These are phyloP conservation scores for Xylariaceae sp. DNA, from an alignment of 2,329 filamentous ascomycete genomes.

Conservation along the genomic window DNA sequence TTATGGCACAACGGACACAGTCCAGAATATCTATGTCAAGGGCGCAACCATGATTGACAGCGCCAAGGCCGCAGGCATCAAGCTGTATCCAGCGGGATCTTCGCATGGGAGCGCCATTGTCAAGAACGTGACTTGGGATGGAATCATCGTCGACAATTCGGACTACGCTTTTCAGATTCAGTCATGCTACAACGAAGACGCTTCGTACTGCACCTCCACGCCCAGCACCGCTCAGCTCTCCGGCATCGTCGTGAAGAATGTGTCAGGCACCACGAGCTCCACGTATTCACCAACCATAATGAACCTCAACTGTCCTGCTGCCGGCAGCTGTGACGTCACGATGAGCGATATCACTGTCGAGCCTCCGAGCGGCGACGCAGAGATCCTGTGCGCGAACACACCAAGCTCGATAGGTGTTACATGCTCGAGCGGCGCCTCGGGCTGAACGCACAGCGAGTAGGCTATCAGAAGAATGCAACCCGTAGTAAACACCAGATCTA, in stretches of 20 bases:
- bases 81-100: slow-evolving; percentile 10
- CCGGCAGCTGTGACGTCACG: slow-evolving; percentile 6
- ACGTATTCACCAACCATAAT: slow-evolving; percentile 9
- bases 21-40: slow-evolving; percentile 10
- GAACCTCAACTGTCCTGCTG: slow-evolving; percentile 11
- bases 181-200: slow-evolving; percentile 12
- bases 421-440: slow-evolving; percentile 9
- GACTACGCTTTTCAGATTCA: slow-evolving; percentile 16
- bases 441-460: background rate
- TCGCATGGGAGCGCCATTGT: slow-evolving; percentile 10
- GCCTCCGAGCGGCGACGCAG: slow-evolving; percentile 7
- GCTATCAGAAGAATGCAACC: no score
- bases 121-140: slow-evolving; percentile 13
- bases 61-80: slow-evolving; percentile 13
- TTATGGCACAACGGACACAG: slow-evolving; percentile 5
- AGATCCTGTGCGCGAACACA: slow-evolving; percentile 14
- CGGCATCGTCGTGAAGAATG: slow-evolving; percentile 6
- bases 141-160: slow-evolving; percentile 10
- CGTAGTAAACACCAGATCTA: no score
- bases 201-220: slow-evolving; percentile 2
- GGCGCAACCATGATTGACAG: slow-evolving; percentile 9
- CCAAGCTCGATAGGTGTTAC: slow-evolving; percentile 6
- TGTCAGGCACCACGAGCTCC: slow-evolving; percentile 6
- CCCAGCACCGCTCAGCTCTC: slow-evolving; percentile 12
- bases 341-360: slow-evolving; percentile 10